Evolutionary conservation across 2,329 filamentous ascomycete species (phyloP).

Genomic region (Ascochyta viciae-villosae): DNA sequence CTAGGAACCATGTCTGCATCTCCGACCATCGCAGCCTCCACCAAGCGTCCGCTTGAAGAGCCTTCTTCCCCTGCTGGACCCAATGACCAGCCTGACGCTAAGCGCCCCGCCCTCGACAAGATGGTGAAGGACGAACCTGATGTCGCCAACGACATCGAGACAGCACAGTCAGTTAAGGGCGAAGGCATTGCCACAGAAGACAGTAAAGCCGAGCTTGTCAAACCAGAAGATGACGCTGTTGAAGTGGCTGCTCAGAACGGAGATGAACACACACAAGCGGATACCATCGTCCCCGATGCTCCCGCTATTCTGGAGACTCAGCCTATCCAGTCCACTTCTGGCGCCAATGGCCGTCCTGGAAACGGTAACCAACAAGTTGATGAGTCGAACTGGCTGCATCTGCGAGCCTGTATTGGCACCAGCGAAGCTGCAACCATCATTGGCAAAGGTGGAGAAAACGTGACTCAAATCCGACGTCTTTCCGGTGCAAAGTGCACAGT

Average conservation of each 20-base stretch:
- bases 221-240: slow-evolving; percentile 31
- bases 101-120: slow-evolving; percentile 95
- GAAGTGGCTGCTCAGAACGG: slow-evolving; percentile 52
- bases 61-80: slow-evolving; percentile 91
- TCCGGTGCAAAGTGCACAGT: slow-evolving; percentile 98
- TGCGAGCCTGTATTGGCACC: slow-evolving; percentile 95
- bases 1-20: slow-evolving; percentile 54
- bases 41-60: slow-evolving; percentile 96
- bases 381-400: slow-evolving; percentile 95
- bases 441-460: slow-evolving; percentile 98
- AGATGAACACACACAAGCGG: slow-evolving; percentile 69
- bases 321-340: slow-evolving; percentile 64
- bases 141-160: slow-evolving; percentile 57
- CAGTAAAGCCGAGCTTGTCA: slow-evolving; percentile 37
- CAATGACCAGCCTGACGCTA: slow-evolving; percentile 94
- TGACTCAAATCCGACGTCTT: slow-evolving; percentile 92
- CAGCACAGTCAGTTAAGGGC: slow-evolving; percentile 45
- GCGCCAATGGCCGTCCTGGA: slow-evolving; percentile 59
- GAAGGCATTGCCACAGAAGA: slow-evolving; percentile 45
- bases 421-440: slow-evolving; percentile 97
- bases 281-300: slow-evolving; percentile 74
- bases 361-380: slow-evolving; percentile 69
- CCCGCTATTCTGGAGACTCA: slow-evolving; percentile 59
- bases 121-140: slow-evolving; percentile 70
- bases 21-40: slow-evolving; percentile 61